phyloP scores from a whole-genome alignment of 1,284 basidiomycete genomes.

The Cutaneotrichosporon mucoides region DNA sequence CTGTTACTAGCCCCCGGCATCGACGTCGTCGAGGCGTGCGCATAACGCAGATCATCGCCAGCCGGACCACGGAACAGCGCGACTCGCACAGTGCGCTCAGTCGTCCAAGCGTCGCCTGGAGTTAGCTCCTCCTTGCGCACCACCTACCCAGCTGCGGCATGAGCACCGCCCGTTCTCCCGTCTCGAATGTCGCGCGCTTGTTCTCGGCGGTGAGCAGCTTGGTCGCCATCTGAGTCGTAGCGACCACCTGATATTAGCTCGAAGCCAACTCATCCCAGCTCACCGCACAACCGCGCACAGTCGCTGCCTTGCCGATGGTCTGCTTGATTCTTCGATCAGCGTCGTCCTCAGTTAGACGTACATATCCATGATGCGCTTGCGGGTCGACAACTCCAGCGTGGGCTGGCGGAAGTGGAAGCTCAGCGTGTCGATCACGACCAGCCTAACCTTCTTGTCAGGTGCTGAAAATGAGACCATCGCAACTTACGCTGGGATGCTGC shows the following conservation, averaged over 20 bases:
- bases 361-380: constrained; percentile 42
- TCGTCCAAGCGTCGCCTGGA: constrained; percentile 40
- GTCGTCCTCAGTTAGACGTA: constrained; percentile 12
- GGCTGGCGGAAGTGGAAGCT: constrained; percentile 48
- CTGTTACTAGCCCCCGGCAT: not conserved
- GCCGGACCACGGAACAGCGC: constrained; percentile 38
- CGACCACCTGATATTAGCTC: constrained; percentile 33
- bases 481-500: constrained; percentile 37
- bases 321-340: constrained; percentile 36
- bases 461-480: too few relatives aligned
- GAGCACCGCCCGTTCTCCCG: constrained; percentile 45
- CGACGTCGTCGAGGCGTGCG: constrained; percentile 29
- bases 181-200: constrained; percentile 45
- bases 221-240: constrained; percentile 47
- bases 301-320: constrained; percentile 39
- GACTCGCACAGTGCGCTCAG: constrained; percentile 38
- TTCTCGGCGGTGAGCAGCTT: constrained; percentile 44
- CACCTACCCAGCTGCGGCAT: constrained; percentile 47
- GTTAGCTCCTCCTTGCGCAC: not conserved
- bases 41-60: constrained; percentile 41
- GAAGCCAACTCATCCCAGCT: constrained; percentile 2
- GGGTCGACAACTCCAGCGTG: constrained; percentile 28
- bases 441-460: constrained; percentile 34
- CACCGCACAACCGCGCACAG: constrained; percentile 39
- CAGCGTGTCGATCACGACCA: constrained; percentile 47